Evolutionary conservation across 768 basidiomycete species (phyloP), one percentile per base, ranked within the genome.

Genomic region (Naganishia friedmannii): DNA sequence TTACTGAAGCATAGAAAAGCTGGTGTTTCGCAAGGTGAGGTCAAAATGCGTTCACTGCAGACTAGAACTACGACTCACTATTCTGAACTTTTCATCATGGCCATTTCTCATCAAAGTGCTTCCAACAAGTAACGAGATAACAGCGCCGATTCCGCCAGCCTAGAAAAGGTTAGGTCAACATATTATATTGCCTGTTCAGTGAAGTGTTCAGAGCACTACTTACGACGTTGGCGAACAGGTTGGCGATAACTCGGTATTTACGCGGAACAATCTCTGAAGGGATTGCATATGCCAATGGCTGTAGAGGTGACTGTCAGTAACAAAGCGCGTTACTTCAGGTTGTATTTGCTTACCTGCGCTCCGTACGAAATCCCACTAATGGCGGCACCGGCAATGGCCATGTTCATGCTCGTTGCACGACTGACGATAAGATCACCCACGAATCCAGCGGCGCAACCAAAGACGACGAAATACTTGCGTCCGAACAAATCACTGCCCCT

Each of bases 201-300:
- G 32, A 19, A 26, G 17, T 15, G 13, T 37, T 37, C 6, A 12
- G 34, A 5, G 4, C 34, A 12, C 12, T 37, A 65, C 63, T 65
- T 32, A 65, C 63, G 63, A 48, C 29, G 21, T 46, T 65, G 45
- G 48, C 63, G 15, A 46, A 46, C 26, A 53, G 28, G 28, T 65
- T 46, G 23, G 63, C 63, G 28, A 19, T 15, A 0, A 53, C 48
- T 48, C 63, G 29, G 48, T 65, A 65, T 37, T 65, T 65, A n/a
- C 63, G 63, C 21, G 37, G 63, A 48, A 65, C 63, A 19, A 65
- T 37, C 26, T 65, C 63, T 23, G 63, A 65, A 9, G 63, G 63
- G 32, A 65, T 65, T 3, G 63, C 63, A 29, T 46, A 65, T 19
- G 63, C 63, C 28, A 65, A 26, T 2, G 63, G 63, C 63, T 65